Evolutionary conservation across 2,329 filamentous ascomycete genomes (phyloP).

Genomic region (Fusarium kyushuense): DNA sequence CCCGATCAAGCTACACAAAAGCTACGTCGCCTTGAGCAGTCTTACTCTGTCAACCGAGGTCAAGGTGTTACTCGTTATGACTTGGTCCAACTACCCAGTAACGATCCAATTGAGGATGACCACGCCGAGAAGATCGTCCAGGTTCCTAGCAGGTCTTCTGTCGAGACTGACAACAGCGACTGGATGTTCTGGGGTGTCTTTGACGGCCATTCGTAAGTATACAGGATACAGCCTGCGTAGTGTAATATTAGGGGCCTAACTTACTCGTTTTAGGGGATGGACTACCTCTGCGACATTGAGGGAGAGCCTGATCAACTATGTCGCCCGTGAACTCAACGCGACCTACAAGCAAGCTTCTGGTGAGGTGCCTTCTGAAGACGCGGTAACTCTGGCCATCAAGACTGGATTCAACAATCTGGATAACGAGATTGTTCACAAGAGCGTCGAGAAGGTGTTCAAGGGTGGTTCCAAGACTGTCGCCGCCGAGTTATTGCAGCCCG

Average conservation of each 20-base stretch:
- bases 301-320: slow-evolving; percentile 90
- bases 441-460: slow-evolving; percentile 90
- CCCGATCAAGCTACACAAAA: slow-evolving; percentile 94
- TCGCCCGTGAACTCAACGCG: slow-evolving; percentile 90
- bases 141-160: slow-evolving; percentile 71
- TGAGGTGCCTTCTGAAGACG: slow-evolving; percentile 77
- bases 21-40: slow-evolving; percentile 89
- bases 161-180: slow-evolving; percentile 72
- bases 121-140: slow-evolving; percentile 98
- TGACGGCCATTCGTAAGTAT: slow-evolving; percentile 88
- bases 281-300: slow-evolving; percentile 96
- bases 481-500: slow-evolving; percentile 90
- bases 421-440: slow-evolving; percentile 93
- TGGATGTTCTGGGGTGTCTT: slow-evolving; percentile 99
- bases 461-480: slow-evolving; percentile 90
- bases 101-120: slow-evolving; percentile 98
- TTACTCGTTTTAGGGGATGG: slow-evolving; percentile 77
- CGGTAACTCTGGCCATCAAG: slow-evolving; percentile 93
- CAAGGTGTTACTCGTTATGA: slow-evolving; percentile 95
- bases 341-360: slow-evolving; percentile 82
- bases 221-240: not conserved
- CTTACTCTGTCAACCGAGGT: slow-evolving; percentile 88
- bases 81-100: slow-evolving; percentile 92
- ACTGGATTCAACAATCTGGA: slow-evolving; percentile 89
- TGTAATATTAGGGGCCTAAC: not conserved